These are phyloP conservation scores for Tulasnella sp. DNA, from an alignment of 768 basidiomycete species.

Conservation along the genomic window DNA sequence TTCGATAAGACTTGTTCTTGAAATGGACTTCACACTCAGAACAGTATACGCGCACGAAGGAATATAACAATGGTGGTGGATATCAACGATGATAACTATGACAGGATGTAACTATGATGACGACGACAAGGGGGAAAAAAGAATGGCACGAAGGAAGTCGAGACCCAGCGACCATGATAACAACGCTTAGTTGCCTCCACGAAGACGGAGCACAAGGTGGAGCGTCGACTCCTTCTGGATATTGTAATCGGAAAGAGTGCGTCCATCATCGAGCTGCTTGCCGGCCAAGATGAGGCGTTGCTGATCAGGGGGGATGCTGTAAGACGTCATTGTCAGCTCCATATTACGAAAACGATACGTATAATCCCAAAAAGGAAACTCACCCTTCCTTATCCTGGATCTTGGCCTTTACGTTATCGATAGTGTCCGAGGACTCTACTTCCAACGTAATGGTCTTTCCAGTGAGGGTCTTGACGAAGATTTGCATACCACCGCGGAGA, in stretches of 20 bases:
- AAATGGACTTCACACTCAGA: not conserved
- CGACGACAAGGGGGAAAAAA: not conserved
- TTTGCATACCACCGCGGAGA: constrained; percentile 56
- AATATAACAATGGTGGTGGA: not conserved
- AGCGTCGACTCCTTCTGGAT: constrained; percentile 35
- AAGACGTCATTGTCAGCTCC: constrained; percentile 50
- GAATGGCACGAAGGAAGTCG: not conserved
- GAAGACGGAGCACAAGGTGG: constrained; percentile 35
- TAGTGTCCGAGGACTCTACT: constrained; percentile 41
- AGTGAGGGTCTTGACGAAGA: constrained; percentile 42
- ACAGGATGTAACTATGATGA: not conserved
- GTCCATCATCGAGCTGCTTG: constrained; percentile 47
- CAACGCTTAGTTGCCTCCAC: constrained; percentile 35
- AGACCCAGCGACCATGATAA: not conserved
- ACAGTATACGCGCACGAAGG: not conserved
- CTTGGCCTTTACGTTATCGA: constrained; percentile 41
- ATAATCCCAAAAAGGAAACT: constrained; percentile 40
- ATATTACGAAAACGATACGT: constrained; percentile 73
- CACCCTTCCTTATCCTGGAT: constrained; percentile 38
- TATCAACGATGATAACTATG: not conserved
- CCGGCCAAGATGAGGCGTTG: constrained; percentile 51
- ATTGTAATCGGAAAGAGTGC: constrained; percentile 39
- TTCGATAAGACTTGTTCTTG: not conserved
- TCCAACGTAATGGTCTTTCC: constrained; percentile 50
- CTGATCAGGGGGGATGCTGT: constrained; percentile 42